These are phyloP conservation scores for Olyra latifolia DNA, from an alignment of 176 grass and related monocot species.

Conservation along the genomic window DNA sequence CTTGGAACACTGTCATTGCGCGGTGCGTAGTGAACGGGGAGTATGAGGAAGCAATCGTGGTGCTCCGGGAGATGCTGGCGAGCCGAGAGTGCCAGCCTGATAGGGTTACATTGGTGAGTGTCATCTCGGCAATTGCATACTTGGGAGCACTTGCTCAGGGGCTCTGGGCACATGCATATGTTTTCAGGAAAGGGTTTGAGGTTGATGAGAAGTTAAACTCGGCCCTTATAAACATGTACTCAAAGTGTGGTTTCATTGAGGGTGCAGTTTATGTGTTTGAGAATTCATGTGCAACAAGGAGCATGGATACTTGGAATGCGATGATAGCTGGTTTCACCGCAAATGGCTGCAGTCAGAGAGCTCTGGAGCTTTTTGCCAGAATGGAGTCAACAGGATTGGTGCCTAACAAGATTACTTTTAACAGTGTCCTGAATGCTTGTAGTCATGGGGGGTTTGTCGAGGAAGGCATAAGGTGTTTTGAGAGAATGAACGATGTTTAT, in stretches of 20 bases:
- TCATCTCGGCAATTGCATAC: slow-evolving; percentile 53
- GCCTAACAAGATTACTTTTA: slow-evolving; percentile 64
- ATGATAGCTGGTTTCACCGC: slow-evolving; percentile 58
- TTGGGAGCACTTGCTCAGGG: slow-evolving; percentile 53
- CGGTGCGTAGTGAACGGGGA: slow-evolving; percentile 43
- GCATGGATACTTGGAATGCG: slow-evolving; percentile 53
- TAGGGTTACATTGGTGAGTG: slow-evolving; percentile 54
- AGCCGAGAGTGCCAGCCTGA: slow-evolving; percentile 43
- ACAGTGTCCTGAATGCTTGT: slow-evolving; percentile 62
- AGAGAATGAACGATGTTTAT: slow-evolving; percentile 44
- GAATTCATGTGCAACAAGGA: slow-evolving; percentile 13
- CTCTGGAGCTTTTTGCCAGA: slow-evolving; percentile 49
- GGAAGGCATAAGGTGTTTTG: slow-evolving; percentile 46
- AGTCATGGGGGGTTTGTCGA: slow-evolving; percentile 52
- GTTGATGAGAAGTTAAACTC: slow-evolving; percentile 55
- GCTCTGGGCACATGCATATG: slow-evolving; percentile 53
- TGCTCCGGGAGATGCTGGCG: slow-evolving; percentile 48
- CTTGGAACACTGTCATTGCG: slow-evolving; percentile 63
- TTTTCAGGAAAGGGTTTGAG: slow-evolving; percentile 44
- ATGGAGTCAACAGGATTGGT: slow-evolving; percentile 43
- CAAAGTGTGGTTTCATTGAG: slow-evolving; percentile 60
- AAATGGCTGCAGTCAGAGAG: slow-evolving; percentile 47
- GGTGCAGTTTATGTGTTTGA: slow-evolving; percentile 60
- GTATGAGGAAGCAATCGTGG: slow-evolving; percentile 39
- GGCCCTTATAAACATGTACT: slow-evolving; percentile 62